Evolutionary conservation across 257 asterid species (phyloP), one percentile per base, ranked within the genome.

Genomic region (Plantago elongata): DNA sequence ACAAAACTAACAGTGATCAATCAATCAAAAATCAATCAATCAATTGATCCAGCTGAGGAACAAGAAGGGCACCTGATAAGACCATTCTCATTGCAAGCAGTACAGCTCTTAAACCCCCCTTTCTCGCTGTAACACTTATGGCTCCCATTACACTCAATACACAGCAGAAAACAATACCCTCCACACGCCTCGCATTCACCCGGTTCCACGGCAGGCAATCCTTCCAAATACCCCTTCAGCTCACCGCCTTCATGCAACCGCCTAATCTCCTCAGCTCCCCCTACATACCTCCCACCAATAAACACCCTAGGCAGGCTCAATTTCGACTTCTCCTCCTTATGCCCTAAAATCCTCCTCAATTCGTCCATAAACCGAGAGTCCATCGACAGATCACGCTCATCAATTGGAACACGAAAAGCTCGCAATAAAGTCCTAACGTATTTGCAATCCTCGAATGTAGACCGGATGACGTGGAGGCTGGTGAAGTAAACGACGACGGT

Each of bases 61-160:
- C 99, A 92, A 74, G 91, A 84, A 9, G 96, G 85, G 95, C 99
- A 92, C 94, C 95, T 89, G 82, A 84, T 69, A 72, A 89, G 83
- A 55, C 97, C 99, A 69, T 92, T 84, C 81, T 83, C 96, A 64
- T 86, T 89, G 87, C 99, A 92, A 56, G 71, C 72, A 49, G 83
- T 80, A 64, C 99, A 92, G 65, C 82, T 76, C 85, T 81, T 77
- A 72, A 86, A 89, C 66, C 89, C 94, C 15, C 81, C 61, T 73
- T 87, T 92, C 69, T 78, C 97, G 56, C 77, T 78, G 67, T 77
- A 91, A 77, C 77, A 80, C 73, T 87, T 92, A 56, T 73, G 96
- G 83, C 97, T 84, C 43, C 99, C 99, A 37, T 71, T 76, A 68
- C 99, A 92, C 50, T 81, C 86, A 17, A 66, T 55, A 74, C 99